Percentiles rank a stretch among this genome's conserved stretches.
phyloP scores from a whole-genome alignment of 129 eudicot genomes.

The Oenanthe sinensis region DNA sequence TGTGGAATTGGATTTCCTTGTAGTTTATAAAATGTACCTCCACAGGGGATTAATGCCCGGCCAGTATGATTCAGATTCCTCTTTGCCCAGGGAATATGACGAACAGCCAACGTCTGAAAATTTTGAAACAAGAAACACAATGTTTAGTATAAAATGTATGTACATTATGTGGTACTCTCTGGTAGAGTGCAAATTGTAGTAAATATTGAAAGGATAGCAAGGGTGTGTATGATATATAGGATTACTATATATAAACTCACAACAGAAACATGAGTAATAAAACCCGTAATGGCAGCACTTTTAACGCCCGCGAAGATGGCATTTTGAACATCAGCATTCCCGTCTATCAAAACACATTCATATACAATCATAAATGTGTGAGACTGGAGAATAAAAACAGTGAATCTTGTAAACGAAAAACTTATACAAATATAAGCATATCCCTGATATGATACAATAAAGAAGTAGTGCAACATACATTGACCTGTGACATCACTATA shows the following conservation, averaged over 20 bases:
- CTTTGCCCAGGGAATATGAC: conserved; percentile 75
- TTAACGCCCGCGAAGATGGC: background rate
- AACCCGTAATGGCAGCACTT: background rate
- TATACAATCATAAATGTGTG: background rate
- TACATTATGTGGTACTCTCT: background rate
- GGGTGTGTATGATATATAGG: background rate
- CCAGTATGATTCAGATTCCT: conserved; percentile 71
- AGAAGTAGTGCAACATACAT: background rate
- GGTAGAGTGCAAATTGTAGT: background rate
- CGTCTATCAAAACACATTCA: background rate
- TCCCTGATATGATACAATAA: background rate
- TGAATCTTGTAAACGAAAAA: background rate
- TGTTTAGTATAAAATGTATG: background rate
- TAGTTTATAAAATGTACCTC: conserved; percentile 30
- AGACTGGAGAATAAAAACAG: background rate
- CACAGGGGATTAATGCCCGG: conserved; percentile 78
- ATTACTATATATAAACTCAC: background rate
- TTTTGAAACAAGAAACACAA: background rate
- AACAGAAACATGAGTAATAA: background rate
- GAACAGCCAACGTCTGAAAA: conserved; percentile 48
- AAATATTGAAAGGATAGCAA: background rate
- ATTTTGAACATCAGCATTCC: background rate
- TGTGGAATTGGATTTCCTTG: background rate
- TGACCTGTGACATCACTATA: background rate
- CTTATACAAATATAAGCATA: background rate